Percentiles rank a stretch among this genome's conserved stretches.
These are phyloP conservation scores for Moesziomyces antarcticus DNA, from an alignment of 1,284 basidiomycete genomes.

Conservation along the genomic window DNA sequence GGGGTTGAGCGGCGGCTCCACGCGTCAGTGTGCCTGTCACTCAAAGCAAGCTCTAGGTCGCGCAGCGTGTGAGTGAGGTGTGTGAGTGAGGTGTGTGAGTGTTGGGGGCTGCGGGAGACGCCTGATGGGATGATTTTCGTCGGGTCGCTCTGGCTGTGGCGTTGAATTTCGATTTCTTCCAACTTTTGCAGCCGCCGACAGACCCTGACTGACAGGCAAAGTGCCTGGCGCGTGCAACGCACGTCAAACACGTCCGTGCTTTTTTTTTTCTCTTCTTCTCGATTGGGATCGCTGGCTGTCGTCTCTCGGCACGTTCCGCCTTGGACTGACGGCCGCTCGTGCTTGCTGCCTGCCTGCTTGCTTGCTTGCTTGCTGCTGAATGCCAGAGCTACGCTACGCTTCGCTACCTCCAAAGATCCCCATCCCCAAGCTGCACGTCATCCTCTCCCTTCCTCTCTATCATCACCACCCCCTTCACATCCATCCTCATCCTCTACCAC, in stretches of 20 bases:
- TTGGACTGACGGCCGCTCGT: not conserved
- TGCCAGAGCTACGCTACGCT: not conserved
- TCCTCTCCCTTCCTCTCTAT: not conserved
- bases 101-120: too few species aligned
- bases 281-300: not conserved
- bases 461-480: slow-evolving; percentile 1
- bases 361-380: not conserved
- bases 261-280: not conserved
- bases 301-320: not conserved
- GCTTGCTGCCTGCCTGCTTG: not conserved
- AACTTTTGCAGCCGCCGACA: not conserved
- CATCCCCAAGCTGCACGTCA: not conserved
- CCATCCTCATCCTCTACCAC: slow-evolving; percentile 8
- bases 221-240: not conserved
- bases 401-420: not conserved
- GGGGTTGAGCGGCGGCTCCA: too few species aligned
- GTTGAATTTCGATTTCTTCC: not conserved
- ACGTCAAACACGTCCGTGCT: not conserved
- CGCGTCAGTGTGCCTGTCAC: too few species aligned
- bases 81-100: too few species aligned
- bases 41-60: too few species aligned
- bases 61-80: too few species aligned
- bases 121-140: slow-evolving; percentile 25
- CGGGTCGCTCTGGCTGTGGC: not conserved
- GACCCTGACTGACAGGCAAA: not conserved